Percentiles rank a stretch among this genome's conserved stretches.
These are phyloP conservation scores for Podaxis pistillaris DNA, from an alignment of 768 basidiomycete genomes.

Conservation along the genomic window DNA sequence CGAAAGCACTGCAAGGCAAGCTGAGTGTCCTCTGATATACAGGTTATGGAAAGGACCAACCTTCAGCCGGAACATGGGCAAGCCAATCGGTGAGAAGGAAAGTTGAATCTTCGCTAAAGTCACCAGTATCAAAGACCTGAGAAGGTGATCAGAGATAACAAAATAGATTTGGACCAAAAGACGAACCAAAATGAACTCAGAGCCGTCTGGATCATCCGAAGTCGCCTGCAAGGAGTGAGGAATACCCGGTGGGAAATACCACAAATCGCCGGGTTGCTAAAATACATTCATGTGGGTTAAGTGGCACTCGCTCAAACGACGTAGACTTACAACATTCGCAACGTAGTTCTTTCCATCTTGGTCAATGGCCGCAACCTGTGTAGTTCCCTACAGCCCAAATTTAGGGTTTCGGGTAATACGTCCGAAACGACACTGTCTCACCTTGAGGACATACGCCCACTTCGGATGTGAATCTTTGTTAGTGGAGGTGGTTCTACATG, in stretches of 20 bases:
- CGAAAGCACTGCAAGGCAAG: conserved; percentile 35
- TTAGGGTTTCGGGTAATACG: background rate
- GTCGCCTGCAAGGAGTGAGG: conserved; percentile 58
- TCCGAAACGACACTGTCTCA: conserved; percentile 6
- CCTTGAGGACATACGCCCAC: conserved; percentile 55
- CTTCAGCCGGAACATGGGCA: conserved; percentile 51
- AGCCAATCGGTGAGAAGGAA: conserved; percentile 60
- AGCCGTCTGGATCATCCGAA: conserved; percentile 39
- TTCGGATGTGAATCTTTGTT: conserved; percentile 19
- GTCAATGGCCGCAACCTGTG: conserved; percentile 49
- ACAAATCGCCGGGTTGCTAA: conserved; percentile 47
- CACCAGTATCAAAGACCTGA: conserved; percentile 50
- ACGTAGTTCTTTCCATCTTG: conserved; percentile 46
- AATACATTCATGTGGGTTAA: background rate
- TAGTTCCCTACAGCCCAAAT: conserved; percentile 35
- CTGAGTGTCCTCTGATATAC: background rate
- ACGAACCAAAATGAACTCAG: conserved; percentile 50
- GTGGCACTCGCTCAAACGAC: background rate
- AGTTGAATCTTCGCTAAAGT: conserved; percentile 51
- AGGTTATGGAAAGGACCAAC: conserved; percentile 16
- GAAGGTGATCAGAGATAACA: background rate
- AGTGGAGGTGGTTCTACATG: background rate
- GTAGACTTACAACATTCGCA: conserved; percentile 43
- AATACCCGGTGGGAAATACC: conserved; percentile 57
- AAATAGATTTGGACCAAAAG: background rate